Evolutionary conservation across 2,329 filamentous ascomycete species (phyloP).

Genomic region (Sarocladium oryzae): DNA sequence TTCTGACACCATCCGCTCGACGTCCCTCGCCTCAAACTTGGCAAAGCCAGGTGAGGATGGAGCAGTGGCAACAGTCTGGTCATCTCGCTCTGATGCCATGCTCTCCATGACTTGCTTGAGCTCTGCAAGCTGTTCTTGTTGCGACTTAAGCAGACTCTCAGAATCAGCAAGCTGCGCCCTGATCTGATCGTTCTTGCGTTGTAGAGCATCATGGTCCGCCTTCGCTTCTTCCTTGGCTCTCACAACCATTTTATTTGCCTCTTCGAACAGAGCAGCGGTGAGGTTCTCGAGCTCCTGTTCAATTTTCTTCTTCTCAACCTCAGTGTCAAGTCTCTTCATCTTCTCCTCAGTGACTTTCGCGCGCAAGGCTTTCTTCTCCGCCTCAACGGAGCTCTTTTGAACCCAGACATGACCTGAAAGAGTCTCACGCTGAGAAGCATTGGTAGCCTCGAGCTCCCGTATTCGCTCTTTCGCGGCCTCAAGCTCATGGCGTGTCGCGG

Average conservation of each 20-base stretch:
- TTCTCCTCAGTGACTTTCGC: slow-evolving; percentile 59
- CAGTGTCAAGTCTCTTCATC: slow-evolving; percentile 54
- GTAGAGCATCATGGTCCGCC: slow-evolving; percentile 71
- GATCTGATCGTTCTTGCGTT: slow-evolving; percentile 83
- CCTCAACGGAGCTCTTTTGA: slow-evolving; percentile 65
- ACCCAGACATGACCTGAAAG: slow-evolving; percentile 71
- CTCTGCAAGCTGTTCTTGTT: slow-evolving; percentile 88
- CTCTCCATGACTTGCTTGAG: slow-evolving; percentile 90
- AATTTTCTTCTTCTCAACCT: slow-evolving; percentile 79
- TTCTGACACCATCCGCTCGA: slow-evolving; percentile 28
- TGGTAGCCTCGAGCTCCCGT: slow-evolving; percentile 56
- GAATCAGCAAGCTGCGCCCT: slow-evolving; percentile 80
- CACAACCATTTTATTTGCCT: slow-evolving; percentile 98
- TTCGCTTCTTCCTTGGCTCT: slow-evolving; percentile 80
- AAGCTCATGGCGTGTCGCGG: slow-evolving; percentile 75
- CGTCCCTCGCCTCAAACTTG: slow-evolving; percentile 56
- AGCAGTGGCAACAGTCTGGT: slow-evolving; percentile 59
- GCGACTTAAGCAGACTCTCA: slow-evolving; percentile 75
- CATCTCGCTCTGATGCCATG: slow-evolving; percentile 68
- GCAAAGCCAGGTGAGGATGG: slow-evolving; percentile 75
- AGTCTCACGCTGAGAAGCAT: slow-evolving; percentile 64
- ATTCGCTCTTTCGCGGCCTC: slow-evolving; percentile 65
- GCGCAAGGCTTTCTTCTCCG: slow-evolving; percentile 57
- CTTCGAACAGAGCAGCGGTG: slow-evolving; percentile 90
- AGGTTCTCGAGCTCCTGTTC: slow-evolving; percentile 88